Evolutionary conservation across 495 filamentous ascomycete species (phyloP), one percentile per base, ranked within the genome.

Genomic region (Apiosordaria backusii): DNA sequence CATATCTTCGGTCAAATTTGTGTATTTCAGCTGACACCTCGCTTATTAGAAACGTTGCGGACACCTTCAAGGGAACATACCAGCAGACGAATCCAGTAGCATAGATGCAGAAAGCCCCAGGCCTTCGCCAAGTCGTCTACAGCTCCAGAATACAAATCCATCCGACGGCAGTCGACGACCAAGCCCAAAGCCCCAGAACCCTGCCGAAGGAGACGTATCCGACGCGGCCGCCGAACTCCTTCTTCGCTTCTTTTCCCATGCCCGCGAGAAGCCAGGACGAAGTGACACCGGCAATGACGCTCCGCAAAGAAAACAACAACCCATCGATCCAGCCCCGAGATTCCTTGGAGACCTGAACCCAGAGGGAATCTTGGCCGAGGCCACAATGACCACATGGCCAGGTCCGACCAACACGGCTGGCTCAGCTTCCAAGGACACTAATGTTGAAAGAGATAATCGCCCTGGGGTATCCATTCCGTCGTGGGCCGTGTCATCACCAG

Each of bases 301-400:
- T 6, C 16, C 16, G 1, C 29, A 22, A 19, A 63, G 22, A 25
- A 27, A 61, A 19, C 50, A 15, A 10, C 27, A n/a, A 3, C 59
- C 64, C n/a, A 50, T 62, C 3, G 68, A 70, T 23, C 61, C 64
- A 15, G 69, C 71, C 1, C 74, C 81, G 18, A 72, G 79, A 1
- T 87, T 84, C 57, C 72, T 85, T 21, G 83, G 83, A 24, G 83
- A 86, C 57, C 62, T 83, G 15, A 85, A 81, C 69, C 83, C 83
- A n/a, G 82, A 85, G 68, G 77, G 79, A 25, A 79, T 83, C 10
- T 75, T 86, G 23, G 76, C 83, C 62, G 78, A 81, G 40, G 78
- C 74, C 15, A 79, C 77, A 25, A 80, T 81, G 23, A 72, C 71
- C 60, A 55, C 52, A 1, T 60, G 16, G 50, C 63, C 27, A 15